A percentile compares a stretch with the other conserved stretches of the same genome.
These are phyloP conservation scores for Ajuga chamaepitys DNA, from an alignment of 257 asterid species.

Conservation along the genomic window DNA sequence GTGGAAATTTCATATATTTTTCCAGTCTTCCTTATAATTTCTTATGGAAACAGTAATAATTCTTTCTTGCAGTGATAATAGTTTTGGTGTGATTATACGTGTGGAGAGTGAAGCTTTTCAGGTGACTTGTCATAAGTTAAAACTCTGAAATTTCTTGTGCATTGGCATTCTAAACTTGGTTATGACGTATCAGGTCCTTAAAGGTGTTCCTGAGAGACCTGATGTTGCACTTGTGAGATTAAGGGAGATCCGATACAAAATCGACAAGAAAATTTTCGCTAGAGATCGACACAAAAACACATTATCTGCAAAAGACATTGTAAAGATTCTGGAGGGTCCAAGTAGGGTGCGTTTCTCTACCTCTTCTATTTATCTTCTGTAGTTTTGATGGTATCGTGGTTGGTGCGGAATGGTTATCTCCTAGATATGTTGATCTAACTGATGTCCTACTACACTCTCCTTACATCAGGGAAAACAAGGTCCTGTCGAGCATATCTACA, in stretches of 20 bases:
- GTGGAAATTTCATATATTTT: not conserved
- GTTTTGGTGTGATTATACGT: slow-evolving; percentile 90
- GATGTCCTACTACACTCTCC: slow-evolving; percentile 1
- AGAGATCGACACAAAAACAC: slow-evolving; percentile 67
- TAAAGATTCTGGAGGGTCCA: slow-evolving; percentile 88
- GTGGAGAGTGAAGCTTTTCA: slow-evolving; percentile 96
- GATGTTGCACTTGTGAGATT: slow-evolving; percentile 84
- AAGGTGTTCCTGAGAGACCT: slow-evolving; percentile 91
- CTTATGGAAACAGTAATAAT: not conserved
- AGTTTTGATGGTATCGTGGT: not conserved
- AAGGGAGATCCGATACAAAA: slow-evolving; percentile 80
- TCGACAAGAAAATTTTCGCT: slow-evolving; percentile 60
- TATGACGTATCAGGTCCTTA: slow-evolving; percentile 59
- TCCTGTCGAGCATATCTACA: slow-evolving; percentile 78
- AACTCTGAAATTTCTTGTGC: not conserved
- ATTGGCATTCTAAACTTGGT: slow-evolving; percentile 17
- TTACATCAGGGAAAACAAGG: slow-evolving; percentile 83
- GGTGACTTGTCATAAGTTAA: slow-evolving; percentile 30
- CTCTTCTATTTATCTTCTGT: slow-evolving; percentile 7
- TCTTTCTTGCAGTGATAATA: slow-evolving; percentile 64
- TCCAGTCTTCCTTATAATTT: not conserved
- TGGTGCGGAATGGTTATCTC: not conserved
- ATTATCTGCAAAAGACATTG: slow-evolving; percentile 79
- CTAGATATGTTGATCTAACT: not conserved
- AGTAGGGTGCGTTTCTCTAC: slow-evolving; percentile 46